Conservation (phyloP, 768 basidiomycete genomes). For the Rhizopogon rudus region DNA sequence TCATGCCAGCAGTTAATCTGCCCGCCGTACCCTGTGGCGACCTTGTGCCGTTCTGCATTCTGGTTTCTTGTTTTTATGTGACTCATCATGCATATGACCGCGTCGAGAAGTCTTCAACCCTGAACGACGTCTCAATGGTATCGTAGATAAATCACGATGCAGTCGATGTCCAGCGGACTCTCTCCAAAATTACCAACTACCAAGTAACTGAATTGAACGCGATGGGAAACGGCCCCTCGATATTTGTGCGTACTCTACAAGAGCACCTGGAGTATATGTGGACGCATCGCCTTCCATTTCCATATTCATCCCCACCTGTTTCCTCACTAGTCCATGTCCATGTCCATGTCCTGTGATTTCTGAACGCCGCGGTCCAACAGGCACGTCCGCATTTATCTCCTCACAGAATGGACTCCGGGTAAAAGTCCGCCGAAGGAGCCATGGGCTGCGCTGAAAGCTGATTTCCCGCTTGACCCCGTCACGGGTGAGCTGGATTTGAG, state of each 20-base stretch:
- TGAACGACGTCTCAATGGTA: neutral
- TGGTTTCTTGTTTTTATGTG: neutral
- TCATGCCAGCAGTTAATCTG: too few species aligned
- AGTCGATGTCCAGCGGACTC: neutral
- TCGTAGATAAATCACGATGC: neutral
- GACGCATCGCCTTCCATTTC: neutral
- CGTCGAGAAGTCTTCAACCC: neutral
- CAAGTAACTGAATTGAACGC: neutral
- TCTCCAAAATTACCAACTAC: neutral
- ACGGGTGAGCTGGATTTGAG: constrained; percentile 14
- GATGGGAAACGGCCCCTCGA: constrained; percentile 4
- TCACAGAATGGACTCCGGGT: constrained; percentile 22
- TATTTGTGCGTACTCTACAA: constrained; percentile 8
- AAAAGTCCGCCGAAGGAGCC: constrained; percentile 24
- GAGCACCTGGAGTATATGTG: constrained; percentile 8
- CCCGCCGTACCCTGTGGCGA: too few species aligned
- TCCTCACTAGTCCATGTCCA: neutral
- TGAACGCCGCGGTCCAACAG: constrained; percentile 3
- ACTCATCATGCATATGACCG: neutral
- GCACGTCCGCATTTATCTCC: constrained; percentile 29
- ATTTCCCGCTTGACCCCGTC: constrained; percentile 19
- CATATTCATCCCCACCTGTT: neutral
- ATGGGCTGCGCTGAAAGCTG: constrained; percentile 20
- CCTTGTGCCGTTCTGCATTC: neutral
- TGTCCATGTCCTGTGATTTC: neutral